Evolutionary conservation across 2,329 filamentous ascomycete species (phyloP).

Genomic region (Sclerotinia borealis): DNA sequence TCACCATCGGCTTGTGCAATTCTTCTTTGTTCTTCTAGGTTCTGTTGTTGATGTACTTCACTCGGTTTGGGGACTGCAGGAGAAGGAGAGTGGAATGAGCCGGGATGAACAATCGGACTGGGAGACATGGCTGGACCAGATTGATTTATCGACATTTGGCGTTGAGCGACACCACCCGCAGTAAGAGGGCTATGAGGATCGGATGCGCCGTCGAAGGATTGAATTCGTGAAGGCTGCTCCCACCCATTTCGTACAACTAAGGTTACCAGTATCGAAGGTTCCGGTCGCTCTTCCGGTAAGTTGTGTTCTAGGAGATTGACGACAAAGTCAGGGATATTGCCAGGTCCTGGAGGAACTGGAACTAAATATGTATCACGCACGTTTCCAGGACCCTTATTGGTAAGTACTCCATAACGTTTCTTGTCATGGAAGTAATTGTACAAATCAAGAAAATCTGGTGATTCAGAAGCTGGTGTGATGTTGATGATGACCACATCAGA

Average conservation of each 20-base stretch:
- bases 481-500: slow-evolving; percentile 81
- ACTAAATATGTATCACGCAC: slow-evolving; percentile 90
- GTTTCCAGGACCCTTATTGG: slow-evolving; percentile 65
- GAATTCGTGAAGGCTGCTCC: slow-evolving; percentile 8
- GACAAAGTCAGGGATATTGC: slow-evolving; percentile 75
- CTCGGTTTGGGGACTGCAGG: slow-evolving; percentile 20
- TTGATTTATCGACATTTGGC: slow-evolving; percentile 44
- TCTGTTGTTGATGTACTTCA: slow-evolving; percentile 34
- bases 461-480: slow-evolving; percentile 56
- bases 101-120: slow-evolving; percentile 37
- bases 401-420: slow-evolving; percentile 80
- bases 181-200: slow-evolving; percentile 31
- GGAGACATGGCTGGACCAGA: slow-evolving; percentile 48
- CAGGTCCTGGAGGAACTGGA: slow-evolving; percentile 68
- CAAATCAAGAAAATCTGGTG: slow-evolving; percentile 65
- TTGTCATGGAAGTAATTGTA: slow-evolving; percentile 82
- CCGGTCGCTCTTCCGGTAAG: slow-evolving; percentile 63
- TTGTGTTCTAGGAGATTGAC: slow-evolving; percentile 80
- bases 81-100: slow-evolving; percentile 21
- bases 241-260: slow-evolving; percentile 71
- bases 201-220: slow-evolving; percentile 19
- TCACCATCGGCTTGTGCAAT: slow-evolving; percentile 46
- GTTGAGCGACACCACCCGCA: slow-evolving; percentile 34
- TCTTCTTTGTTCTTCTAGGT: slow-evolving; percentile 32
- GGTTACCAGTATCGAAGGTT: slow-evolving; percentile 75